Evolutionary conservation across 768 basidiomycete species (phyloP).

Genomic region (Amanita rimosa): DNA sequence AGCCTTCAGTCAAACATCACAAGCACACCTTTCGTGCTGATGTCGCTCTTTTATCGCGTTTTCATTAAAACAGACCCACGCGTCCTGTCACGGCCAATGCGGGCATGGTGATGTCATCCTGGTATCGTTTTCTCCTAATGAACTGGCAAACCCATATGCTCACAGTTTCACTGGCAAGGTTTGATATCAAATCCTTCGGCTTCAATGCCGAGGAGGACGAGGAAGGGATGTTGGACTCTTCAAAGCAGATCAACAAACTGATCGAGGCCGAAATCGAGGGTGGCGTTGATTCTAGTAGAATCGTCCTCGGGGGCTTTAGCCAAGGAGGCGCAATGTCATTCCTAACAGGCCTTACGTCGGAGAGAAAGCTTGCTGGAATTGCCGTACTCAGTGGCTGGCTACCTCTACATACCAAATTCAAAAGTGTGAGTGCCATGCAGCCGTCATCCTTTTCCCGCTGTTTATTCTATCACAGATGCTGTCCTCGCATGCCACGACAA

Average conservation of each 20-base stretch:
- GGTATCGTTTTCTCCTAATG: conserved; percentile 27
- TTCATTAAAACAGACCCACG: conserved; percentile 27
- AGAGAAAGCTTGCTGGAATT: conserved; percentile 61
- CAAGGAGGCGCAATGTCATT: conserved; percentile 77
- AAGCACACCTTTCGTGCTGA: not conserved
- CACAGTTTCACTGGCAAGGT: conserved; percentile 33
- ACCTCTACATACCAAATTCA: conserved; percentile 53
- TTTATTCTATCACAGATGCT: conserved; percentile 35
- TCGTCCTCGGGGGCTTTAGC: conserved; percentile 83
- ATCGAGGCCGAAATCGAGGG: conserved; percentile 66
- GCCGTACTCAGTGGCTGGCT: conserved; percentile 73
- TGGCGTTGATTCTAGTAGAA: conserved; percentile 56
- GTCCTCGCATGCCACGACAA: conserved; percentile 42
- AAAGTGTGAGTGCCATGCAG: conserved; percentile 32
- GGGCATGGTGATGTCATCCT: conserved; percentile 67
- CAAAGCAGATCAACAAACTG: conserved; percentile 49
- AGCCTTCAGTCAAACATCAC: conserved; percentile 3
- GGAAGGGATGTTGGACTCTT: conserved; percentile 58
- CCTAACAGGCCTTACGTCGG: conserved; percentile 59
- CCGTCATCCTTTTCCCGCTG: not conserved
- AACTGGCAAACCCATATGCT: conserved; percentile 1
- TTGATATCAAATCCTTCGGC: conserved; percentile 63
- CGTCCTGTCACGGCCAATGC: conserved; percentile 67
- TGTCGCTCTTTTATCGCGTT: not conserved
- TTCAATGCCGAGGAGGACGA: conserved; percentile 62